Percentiles rank a stretch among this genome's conserved stretches.
Conservation (phyloP, 176 grass and related monocot species). For the Alopecurus myosuroides region DNA sequence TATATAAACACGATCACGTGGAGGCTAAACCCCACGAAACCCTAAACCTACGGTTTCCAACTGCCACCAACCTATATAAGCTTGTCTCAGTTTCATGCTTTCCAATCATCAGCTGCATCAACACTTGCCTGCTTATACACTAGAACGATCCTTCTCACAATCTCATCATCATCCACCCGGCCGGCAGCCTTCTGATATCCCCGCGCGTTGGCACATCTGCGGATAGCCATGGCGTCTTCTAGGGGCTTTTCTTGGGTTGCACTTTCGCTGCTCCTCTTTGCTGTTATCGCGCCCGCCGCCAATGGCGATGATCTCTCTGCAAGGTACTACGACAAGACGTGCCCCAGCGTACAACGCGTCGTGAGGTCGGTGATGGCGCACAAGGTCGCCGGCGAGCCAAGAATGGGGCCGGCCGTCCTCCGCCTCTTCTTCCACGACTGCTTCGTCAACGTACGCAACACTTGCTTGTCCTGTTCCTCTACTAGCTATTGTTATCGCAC, state of each 20-base stretch:
- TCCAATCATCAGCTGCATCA: background rate
- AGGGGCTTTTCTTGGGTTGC: background rate
- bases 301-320: background rate
- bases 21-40: no score
- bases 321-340: slow-evolving; percentile 43
- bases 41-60: no score
- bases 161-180: no score
- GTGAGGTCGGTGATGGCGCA: slow-evolving; percentile 33
- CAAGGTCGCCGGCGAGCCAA: slow-evolving; percentile 17
- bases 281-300: background rate
- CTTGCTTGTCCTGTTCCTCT: background rate
- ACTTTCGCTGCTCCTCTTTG: background rate
- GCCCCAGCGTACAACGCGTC: slow-evolving; percentile 28
- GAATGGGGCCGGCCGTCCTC: slow-evolving; percentile 8
- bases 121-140: background rate
- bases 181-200: no score
- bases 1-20: no score
- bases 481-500: no score
- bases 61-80: background rate
- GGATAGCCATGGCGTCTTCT: background rate
- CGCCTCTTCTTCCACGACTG: slow-evolving; percentile 73
- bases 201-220: no score
- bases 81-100: no score
- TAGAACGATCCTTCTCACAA: background rate
- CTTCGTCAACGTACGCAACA: slow-evolving; percentile 26